Conservation (phyloP, 2,329 filamentous ascomycete species). For the Huntiella omanensis region DNA sequence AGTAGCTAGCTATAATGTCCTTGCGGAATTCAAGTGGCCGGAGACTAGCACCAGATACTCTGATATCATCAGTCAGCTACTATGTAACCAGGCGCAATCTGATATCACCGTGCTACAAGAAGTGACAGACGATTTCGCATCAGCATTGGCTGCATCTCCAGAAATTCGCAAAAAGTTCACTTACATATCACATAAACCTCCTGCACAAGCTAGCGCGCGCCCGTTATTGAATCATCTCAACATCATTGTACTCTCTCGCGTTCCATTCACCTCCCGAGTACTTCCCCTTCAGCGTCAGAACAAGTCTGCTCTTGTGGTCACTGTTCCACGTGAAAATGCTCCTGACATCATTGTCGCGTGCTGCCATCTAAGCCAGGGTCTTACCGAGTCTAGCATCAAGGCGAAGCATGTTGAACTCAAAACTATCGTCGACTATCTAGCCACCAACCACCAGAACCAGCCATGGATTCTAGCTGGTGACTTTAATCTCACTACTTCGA, state of each 20-base stretch:
- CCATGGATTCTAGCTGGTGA: conserved; percentile 43
- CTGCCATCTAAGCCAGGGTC: conserved; percentile 42
- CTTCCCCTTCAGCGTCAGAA: conserved; percentile 34
- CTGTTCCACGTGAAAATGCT: conserved; percentile 16
- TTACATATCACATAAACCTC: conserved; percentile 38
- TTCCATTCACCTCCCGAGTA: conserved; percentile 34
- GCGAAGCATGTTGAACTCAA: conserved; percentile 38
- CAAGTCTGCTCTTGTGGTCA: conserved; percentile 36
- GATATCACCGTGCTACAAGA: conserved; percentile 40
- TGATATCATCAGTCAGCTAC: conserved; percentile 24
- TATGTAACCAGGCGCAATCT: conserved; percentile 23
- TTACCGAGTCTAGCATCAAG: conserved; percentile 37
- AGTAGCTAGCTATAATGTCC: conserved; percentile 34
- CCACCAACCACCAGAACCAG: conserved; percentile 20
- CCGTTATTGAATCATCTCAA: conserved; percentile 43
- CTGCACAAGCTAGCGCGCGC: conserved; percentile 28
- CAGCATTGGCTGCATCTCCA: conserved; percentile 29
- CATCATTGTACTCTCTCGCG: conserved; percentile 37
- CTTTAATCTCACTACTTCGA: conserved; percentile 45
- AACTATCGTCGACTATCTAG: conserved; percentile 28
- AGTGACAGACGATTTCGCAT: conserved; percentile 44
- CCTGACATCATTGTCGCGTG: conserved; percentile 28
- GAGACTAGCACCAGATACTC: conserved; percentile 24
- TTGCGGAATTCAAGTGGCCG: conserved; percentile 31
- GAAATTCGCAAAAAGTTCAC: conserved; percentile 30